phyloP scores from a whole-genome alignment of 2,329 filamentous ascomycete species.

The Epicoccum sorghinum region DNA sequence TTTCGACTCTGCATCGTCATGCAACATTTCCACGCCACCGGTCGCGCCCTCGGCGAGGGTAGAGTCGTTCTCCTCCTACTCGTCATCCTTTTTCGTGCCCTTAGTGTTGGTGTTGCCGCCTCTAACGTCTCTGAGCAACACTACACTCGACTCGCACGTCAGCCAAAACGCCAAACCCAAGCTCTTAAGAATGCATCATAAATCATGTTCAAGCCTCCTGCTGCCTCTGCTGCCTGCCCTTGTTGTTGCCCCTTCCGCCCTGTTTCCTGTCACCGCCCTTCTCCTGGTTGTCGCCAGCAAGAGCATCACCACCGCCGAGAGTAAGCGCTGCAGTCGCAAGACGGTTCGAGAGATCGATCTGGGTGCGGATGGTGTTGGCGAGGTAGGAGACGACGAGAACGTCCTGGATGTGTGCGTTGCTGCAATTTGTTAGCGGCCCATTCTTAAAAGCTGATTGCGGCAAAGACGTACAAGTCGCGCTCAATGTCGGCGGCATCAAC shows the following conservation, averaged over 20 bases:
- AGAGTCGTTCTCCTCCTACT: neutral
- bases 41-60: conserved; percentile 1
- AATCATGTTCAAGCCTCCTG: conserved; percentile 40
- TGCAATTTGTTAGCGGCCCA: conserved; percentile 45
- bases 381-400: conserved; percentile 98
- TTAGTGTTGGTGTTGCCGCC: conserved; percentile 9
- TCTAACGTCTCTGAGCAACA: conserved; percentile 12
- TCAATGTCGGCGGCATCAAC: conserved; percentile 90
- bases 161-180: conserved; percentile 30
- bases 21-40: conserved; percentile 1
- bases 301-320: conserved; percentile 51
- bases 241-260: conserved; percentile 37
- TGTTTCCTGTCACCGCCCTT: conserved; percentile 41
- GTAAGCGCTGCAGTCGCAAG: conserved; percentile 70
- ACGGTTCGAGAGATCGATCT: conserved; percentile 97
- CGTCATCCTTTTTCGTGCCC: conserved; percentile 12
- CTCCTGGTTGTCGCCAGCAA: conserved; percentile 43
- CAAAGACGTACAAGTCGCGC: conserved; percentile 76
- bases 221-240: conserved; percentile 42
- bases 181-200: conserved; percentile 23
- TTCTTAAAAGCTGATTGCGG: neutral
- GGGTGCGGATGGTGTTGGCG: conserved; percentile 97
- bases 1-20: conserved; percentile 8
- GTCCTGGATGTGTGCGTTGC: conserved; percentile 99
- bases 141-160: conserved; percentile 18